Conservation (phyloP, 1,284 basidiomycete genomes). For the Ganoderma meredithae region DNA sequence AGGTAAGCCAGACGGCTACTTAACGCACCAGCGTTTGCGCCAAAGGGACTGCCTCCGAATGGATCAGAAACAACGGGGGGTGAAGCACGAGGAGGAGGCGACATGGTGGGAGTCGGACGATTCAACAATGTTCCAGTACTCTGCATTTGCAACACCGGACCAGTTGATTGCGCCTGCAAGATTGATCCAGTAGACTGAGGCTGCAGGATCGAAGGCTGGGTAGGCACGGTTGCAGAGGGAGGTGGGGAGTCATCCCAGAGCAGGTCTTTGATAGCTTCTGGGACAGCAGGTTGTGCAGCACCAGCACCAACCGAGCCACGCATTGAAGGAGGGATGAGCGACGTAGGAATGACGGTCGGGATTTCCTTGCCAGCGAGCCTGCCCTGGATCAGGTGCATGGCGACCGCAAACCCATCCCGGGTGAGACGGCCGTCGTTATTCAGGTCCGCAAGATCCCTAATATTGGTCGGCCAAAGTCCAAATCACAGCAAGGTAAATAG, state of each 20-base stretch:
- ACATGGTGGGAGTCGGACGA: conserved; percentile 35
- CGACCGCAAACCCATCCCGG: conserved; percentile 95
- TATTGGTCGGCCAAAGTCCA: conserved; percentile 21
- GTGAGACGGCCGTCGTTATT: conserved; percentile 89
- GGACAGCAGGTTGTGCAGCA: conserved; percentile 45
- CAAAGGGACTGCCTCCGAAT: conserved; percentile 46
- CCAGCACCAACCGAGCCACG: conserved; percentile 46
- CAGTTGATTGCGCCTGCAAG: conserved; percentile 10
- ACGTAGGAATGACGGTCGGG: conserved; percentile 74
- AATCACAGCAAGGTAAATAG: conserved; percentile 5
- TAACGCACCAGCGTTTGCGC: conserved; percentile 30
- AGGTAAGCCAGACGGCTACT: background rate
- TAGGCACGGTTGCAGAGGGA: conserved; percentile 48
- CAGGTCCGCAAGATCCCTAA: conserved; percentile 94
- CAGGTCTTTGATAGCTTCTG: conserved; percentile 51
- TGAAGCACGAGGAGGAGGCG: conserved; percentile 33
- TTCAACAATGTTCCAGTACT: conserved; percentile 6
- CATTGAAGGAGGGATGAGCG: conserved; percentile 85
- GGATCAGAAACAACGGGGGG: conserved; percentile 47
- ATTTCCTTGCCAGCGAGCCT: conserved; percentile 88
- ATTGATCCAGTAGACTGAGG: conserved; percentile 45
- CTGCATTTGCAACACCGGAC: conserved; percentile 2
- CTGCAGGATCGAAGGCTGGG: conserved; percentile 42
- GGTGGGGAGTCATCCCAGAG: conserved; percentile 75
- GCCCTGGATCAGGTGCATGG: conserved; percentile 93